Conservation (phyloP, 2,329 filamentous ascomycete species). For the Hyphodiscus sp. region DNA sequence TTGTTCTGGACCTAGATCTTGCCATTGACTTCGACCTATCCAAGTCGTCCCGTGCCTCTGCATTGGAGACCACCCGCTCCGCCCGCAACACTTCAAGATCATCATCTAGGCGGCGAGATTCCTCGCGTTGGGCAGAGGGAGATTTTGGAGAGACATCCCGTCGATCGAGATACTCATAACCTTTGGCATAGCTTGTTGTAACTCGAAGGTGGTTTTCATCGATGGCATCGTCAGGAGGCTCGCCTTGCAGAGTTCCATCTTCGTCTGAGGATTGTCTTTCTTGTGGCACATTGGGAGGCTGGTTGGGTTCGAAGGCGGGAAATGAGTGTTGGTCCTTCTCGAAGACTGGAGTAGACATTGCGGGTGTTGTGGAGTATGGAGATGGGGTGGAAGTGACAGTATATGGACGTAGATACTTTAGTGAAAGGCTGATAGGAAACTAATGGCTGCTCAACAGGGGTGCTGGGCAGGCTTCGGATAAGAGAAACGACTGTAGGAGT, state of each 20-base stretch:
- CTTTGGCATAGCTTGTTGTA: slow-evolving; percentile 36
- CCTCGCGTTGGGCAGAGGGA: slow-evolving; percentile 51
- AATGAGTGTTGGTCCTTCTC: slow-evolving; percentile 29
- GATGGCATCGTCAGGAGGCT: slow-evolving; percentile 16
- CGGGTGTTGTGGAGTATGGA: background rate
- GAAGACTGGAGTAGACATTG: slow-evolving; percentile 25
- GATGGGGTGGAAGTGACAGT: background rate
- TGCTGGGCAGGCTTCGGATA: background rate
- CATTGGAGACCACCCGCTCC: slow-evolving; percentile 46
- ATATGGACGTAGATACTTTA: background rate
- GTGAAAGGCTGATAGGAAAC: background rate
- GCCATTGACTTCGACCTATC: slow-evolving; percentile 34
- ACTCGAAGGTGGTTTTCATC: slow-evolving; percentile 41
- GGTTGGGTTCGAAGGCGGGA: slow-evolving; percentile 21
- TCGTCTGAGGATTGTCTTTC: slow-evolving; percentile 27
- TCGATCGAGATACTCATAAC: slow-evolving; percentile 20
- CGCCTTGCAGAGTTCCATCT: slow-evolving; percentile 27
- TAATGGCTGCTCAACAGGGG: background rate
- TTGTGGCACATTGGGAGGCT: slow-evolving; percentile 1
- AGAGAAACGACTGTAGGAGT: background rate
- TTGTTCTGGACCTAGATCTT: slow-evolving; percentile 40
- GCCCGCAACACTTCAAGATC: slow-evolving; percentile 59
- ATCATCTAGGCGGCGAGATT: slow-evolving; percentile 56
- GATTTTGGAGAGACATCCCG: slow-evolving; percentile 33
- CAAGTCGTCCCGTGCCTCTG: slow-evolving; percentile 27